A percentile compares a stretch with the other conserved stretches of the same genome.
phyloP scores from a whole-genome alignment of 768 basidiomycete species.

The Hypholoma sublateritium region DNA sequence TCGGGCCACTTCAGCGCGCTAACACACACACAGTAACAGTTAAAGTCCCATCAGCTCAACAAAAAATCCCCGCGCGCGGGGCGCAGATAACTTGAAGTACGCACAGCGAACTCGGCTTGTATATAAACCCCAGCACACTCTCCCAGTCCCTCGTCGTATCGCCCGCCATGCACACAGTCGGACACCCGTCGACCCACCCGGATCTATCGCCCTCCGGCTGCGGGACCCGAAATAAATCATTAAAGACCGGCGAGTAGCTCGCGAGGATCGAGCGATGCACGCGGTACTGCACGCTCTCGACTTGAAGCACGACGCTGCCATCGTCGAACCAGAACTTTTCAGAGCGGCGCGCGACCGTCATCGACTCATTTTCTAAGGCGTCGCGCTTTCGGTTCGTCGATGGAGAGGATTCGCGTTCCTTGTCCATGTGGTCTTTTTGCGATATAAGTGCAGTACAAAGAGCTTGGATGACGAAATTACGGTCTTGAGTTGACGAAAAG shows the following conservation, averaged over 20 bases:
- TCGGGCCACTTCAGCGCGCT: no score
- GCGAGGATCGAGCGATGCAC: conserved; percentile 10
- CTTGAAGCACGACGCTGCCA: conserved; percentile 13
- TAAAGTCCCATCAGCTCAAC: no score
- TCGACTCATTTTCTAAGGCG: background rate
- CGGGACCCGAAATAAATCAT: conserved; percentile 3
- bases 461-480: no score
- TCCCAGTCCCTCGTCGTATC: background rate
- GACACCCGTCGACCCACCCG: background rate
- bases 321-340: conserved; percentile 12
- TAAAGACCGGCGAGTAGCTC: conserved; percentile 1
- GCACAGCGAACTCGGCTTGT: background rate
- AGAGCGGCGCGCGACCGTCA: background rate
- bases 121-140: background rate
- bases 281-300: conserved; percentile 7
- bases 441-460: no score
- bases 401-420: no score
- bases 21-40: no score
- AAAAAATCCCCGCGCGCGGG: background rate
- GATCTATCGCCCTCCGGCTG: background rate
- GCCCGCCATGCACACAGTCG: background rate
- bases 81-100: background rate
- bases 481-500: no score
- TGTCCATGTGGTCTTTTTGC: no score
- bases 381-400: background rate